Evolutionary conservation across 73 alveolate species (phyloP).

Genomic region (Paramecium octaurelia): DNA sequence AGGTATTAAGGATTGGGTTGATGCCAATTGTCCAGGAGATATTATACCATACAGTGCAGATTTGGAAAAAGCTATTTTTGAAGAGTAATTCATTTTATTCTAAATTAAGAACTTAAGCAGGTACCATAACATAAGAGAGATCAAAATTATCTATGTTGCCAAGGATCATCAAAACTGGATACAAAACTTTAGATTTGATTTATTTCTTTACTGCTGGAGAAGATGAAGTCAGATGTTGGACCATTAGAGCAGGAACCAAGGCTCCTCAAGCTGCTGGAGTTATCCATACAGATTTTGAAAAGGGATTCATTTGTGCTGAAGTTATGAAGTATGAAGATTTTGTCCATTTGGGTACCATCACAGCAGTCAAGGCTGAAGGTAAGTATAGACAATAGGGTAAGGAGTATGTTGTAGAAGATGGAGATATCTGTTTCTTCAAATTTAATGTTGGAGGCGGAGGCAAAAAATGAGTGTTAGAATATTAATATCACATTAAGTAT

Average conservation of each 20-base stretch:
- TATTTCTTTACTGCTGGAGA: slow-evolving; percentile 99
- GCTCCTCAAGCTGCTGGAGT: slow-evolving; percentile 99
- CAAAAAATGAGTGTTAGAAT: slow-evolving; percentile 17
- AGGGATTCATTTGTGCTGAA: slow-evolving; percentile 99
- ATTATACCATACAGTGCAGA: slow-evolving; percentile 94
- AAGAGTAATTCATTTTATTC: slow-evolving; percentile 43
- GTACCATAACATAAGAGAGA: slow-evolving; percentile 68
- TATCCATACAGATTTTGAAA: slow-evolving; percentile 99
- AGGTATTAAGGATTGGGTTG: slow-evolving; percentile 89
- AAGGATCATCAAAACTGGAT: slow-evolving; percentile 93
- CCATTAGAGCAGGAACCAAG: slow-evolving; percentile 90
- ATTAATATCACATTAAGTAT: neutral
- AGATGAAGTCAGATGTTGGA: slow-evolving; percentile 99
- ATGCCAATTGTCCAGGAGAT: slow-evolving; percentile 93
- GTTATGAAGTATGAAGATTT: slow-evolving; percentile 96
- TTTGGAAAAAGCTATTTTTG: slow-evolving; percentile 82
- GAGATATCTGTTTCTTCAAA: slow-evolving; percentile 83
- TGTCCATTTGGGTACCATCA: slow-evolving; percentile 85
- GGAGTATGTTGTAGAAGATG: slow-evolving; percentile 93
- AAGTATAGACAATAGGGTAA: slow-evolving; percentile 89
- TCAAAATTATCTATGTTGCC: slow-evolving; percentile 84
- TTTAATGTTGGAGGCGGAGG: slow-evolving; percentile 62
- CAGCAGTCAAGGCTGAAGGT: slow-evolving; percentile 96
- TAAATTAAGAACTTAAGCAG: neutral
- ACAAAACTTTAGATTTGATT: slow-evolving; percentile 88